Evolutionary conservation across 225 moss, liverwort and hornwort genomes (phyloP).

Genomic region (Asterella californica): DNA sequence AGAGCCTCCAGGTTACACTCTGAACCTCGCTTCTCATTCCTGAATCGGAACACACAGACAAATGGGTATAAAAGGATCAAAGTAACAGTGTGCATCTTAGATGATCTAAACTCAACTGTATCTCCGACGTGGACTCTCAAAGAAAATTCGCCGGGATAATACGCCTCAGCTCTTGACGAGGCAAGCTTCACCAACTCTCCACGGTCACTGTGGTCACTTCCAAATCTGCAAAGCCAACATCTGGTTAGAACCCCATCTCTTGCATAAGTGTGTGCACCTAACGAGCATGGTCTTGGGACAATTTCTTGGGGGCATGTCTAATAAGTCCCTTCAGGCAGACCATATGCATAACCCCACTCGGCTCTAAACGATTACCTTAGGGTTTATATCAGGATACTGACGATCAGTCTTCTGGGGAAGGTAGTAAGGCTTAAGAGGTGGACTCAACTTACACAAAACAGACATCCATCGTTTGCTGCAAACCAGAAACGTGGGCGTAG

Average conservation of each 20-base stretch:
- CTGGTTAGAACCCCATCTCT: neutral
- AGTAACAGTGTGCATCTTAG: neutral
- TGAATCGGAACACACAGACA: neutral
- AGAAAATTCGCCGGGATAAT: conserved; percentile 69
- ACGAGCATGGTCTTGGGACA: neutral
- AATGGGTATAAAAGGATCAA: neutral
- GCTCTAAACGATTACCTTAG: neutral
- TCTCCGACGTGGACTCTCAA: conserved; percentile 81
- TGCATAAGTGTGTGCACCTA: neutral
- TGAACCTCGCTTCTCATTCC: too few relatives aligned
- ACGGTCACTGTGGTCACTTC: conserved; percentile 77
- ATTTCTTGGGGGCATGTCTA: neutral
- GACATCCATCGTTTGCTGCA: neutral
- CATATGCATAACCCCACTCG: neutral
- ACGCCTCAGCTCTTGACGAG: conserved; percentile 53
- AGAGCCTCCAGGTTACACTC: too few relatives aligned
- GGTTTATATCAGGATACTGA: neutral
- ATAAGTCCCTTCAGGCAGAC: neutral
- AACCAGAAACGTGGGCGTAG: neutral
- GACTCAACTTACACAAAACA: neutral
- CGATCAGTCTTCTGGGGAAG: neutral
- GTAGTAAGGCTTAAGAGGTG: neutral
- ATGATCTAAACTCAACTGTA: conserved; percentile 49
- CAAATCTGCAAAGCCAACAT: conserved; percentile 53
- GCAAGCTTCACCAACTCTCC: conserved; percentile 86